phyloP scores from a whole-genome alignment of 2,329 filamentous ascomycete genomes.

The Verticillium klebahnii region DNA sequence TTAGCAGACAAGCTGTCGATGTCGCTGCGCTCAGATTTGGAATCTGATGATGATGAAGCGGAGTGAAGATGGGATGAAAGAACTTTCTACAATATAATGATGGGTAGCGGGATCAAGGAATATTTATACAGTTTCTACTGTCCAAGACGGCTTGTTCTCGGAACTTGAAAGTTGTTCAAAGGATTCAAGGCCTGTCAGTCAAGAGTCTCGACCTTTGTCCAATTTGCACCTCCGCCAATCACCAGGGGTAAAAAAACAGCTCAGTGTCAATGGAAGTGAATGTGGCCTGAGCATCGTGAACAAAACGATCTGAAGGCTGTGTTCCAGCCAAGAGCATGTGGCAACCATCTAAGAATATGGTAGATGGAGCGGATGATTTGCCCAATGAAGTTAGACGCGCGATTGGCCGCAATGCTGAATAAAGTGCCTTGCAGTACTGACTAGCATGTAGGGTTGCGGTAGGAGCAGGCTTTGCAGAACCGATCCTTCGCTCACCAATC shows the following conservation, averaged over 20 bases:
- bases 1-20: not conserved
- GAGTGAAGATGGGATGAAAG: not conserved
- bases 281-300: not conserved
- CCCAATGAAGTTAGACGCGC: not conserved
- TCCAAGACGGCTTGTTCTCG: not conserved
- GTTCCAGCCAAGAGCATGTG: not conserved
- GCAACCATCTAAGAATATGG: not conserved
- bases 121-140: not conserved
- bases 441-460: not conserved
- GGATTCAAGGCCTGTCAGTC: not conserved
- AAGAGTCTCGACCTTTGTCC: not conserved
- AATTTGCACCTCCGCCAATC: not conserved
- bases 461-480: not conserved
- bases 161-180: not conserved
- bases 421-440: not conserved
- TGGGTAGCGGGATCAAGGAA: too few relatives aligned
- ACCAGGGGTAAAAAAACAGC: not conserved
- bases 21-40: not conserved
- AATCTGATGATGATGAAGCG: not conserved
- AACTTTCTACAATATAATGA: not conserved
- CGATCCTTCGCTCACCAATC: not conserved
- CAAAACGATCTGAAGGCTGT: not conserved
- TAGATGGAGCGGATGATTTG: not conserved
- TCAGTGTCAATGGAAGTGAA: not conserved
- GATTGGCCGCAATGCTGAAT: not conserved